These are phyloP conservation scores for Allantophomopsis lycopodina DNA, from an alignment of 2,329 filamentous ascomycete species.

Conservation along the genomic window DNA sequence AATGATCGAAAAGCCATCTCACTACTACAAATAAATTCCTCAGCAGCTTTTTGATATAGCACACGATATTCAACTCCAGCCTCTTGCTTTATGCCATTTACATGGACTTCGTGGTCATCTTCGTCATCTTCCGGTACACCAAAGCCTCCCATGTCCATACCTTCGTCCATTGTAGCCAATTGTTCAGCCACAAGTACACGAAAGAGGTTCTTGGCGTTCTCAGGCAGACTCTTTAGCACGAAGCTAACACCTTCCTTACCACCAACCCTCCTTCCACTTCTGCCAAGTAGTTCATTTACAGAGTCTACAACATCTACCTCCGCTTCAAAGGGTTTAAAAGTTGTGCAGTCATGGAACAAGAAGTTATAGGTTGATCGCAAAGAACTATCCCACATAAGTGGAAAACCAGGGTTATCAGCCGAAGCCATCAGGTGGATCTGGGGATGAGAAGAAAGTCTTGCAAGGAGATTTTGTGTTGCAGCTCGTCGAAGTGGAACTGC, in stretches of 20 bases:
- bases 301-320: conserved; percentile 82
- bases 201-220: conserved; percentile 84
- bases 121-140: conserved; percentile 30
- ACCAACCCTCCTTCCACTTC: conserved; percentile 65
- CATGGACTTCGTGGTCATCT: conserved; percentile 19
- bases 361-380: conserved; percentile 76
- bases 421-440: conserved; percentile 64
- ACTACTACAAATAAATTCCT: conserved; percentile 93
- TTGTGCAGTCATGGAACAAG: conserved; percentile 87
- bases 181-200: conserved; percentile 75
- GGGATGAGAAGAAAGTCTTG: conserved; percentile 62
- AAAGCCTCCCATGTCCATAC: conserved; percentile 28
- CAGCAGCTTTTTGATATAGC: conserved; percentile 87
- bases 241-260: conserved; percentile 87
- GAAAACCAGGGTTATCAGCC: conserved; percentile 76
- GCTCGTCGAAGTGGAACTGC: conserved; percentile 60
- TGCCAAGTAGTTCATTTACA: conserved; percentile 75
- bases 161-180: conserved; percentile 50
- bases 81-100: conserved; percentile 15
- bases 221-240: conserved; percentile 78
- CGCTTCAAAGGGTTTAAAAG: conserved; percentile 59
- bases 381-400: conserved; percentile 79
- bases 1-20: conserved; percentile 92
- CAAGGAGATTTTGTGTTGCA: conserved; percentile 56
- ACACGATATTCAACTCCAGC: conserved; percentile 77